Evolutionary conservation across 2,329 filamentous ascomycete genomes (phyloP).

Genomic region (Metarhizium brunneum): DNA sequence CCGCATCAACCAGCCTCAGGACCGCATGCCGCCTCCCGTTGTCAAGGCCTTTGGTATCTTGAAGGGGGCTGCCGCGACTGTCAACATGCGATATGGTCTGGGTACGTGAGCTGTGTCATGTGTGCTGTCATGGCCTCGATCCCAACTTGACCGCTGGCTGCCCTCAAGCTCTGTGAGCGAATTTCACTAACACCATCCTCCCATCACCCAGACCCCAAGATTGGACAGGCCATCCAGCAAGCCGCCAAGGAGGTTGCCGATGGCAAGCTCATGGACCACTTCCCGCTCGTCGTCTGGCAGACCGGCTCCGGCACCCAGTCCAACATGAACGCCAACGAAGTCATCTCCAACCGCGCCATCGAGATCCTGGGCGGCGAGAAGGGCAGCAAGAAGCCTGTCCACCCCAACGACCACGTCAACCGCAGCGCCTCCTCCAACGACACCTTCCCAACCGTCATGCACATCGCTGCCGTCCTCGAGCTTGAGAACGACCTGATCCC

Average conservation of each 20-base stretch:
- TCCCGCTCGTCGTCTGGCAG: slow-evolving; percentile 98
- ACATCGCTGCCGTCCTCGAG: slow-evolving; percentile 94
- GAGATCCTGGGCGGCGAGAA: slow-evolving; percentile 90
- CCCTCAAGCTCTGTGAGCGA: neutral
- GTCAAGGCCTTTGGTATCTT: slow-evolving; percentile 92
- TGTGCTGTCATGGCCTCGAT: too few relatives aligned
- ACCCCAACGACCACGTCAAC: slow-evolving; percentile 99
- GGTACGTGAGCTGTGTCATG: slow-evolving; percentile 36
- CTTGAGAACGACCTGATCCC: slow-evolving; percentile 80
- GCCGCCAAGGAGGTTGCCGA: slow-evolving; percentile 88
- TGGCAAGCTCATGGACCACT: slow-evolving; percentile 91
- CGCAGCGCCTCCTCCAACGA: slow-evolving; percentile 98
- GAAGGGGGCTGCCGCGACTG: slow-evolving; percentile 90
- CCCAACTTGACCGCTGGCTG: too few relatives aligned
- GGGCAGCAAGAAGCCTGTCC: slow-evolving; percentile 96
- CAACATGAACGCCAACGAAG: slow-evolving; percentile 99
- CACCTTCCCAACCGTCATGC: slow-evolving; percentile 99
- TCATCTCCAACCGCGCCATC: slow-evolving; percentile 98
- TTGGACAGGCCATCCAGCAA: slow-evolving; percentile 89
- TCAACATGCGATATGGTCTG: slow-evolving; percentile 92
- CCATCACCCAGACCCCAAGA: slow-evolving; percentile 45
- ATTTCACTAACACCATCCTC: neutral
- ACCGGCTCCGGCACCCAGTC: slow-evolving; percentile 97
- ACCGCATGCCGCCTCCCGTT: slow-evolving; percentile 92
- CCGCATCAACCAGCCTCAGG: slow-evolving; percentile 97